Conservation (phyloP, 2,329 filamentous ascomycete species). For the Phyllosticta citribraziliensis region DNA sequence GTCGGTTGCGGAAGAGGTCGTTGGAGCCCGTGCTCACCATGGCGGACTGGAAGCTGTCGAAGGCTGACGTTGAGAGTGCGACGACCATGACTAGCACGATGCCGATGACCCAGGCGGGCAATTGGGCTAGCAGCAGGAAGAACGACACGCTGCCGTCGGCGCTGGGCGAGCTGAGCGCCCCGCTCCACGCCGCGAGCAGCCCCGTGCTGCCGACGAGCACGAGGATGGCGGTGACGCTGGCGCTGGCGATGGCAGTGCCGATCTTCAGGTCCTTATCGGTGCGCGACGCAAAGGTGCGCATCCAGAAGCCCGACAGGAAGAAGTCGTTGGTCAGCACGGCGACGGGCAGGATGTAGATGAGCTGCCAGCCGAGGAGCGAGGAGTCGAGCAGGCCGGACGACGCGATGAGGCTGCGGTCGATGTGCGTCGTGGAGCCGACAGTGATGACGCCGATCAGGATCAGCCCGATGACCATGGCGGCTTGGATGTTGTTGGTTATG, state of each 20-base stretch:
- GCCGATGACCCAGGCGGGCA: constrained; percentile 73
- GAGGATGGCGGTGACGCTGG: constrained; percentile 57
- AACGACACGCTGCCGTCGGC: constrained; percentile 62
- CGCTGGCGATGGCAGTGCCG: constrained; percentile 58
- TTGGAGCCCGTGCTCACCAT: constrained; percentile 81
- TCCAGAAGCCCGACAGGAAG: constrained; percentile 75
- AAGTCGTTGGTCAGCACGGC: constrained; percentile 78
- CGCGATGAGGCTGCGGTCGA: constrained; percentile 58
- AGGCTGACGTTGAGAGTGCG: constrained; percentile 64
- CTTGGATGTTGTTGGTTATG: constrained; percentile 73
- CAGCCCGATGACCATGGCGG: constrained; percentile 64
- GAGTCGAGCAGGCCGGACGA: constrained; percentile 59
- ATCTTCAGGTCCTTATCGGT: constrained; percentile 46
- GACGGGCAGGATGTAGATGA: constrained; percentile 74
- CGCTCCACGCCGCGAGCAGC: constrained; percentile 66
- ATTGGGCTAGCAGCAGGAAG: constrained; percentile 61
- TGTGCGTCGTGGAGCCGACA: constrained; percentile 65
- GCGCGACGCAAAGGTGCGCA: constrained; percentile 23
- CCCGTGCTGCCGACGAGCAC: constrained; percentile 64
- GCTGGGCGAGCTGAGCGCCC: constrained; percentile 28
- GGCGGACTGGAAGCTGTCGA: constrained; percentile 71
- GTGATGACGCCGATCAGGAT: constrained; percentile 68
- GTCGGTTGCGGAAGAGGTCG: constrained; percentile 72
- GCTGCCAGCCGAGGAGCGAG: constrained; percentile 70
- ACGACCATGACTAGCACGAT: constrained; percentile 75